Percentiles rank a stretch among this genome's conserved stretches.
Conservation (phyloP, 2,329 filamentous ascomycete species). For the Camillea tinctor region DNA sequence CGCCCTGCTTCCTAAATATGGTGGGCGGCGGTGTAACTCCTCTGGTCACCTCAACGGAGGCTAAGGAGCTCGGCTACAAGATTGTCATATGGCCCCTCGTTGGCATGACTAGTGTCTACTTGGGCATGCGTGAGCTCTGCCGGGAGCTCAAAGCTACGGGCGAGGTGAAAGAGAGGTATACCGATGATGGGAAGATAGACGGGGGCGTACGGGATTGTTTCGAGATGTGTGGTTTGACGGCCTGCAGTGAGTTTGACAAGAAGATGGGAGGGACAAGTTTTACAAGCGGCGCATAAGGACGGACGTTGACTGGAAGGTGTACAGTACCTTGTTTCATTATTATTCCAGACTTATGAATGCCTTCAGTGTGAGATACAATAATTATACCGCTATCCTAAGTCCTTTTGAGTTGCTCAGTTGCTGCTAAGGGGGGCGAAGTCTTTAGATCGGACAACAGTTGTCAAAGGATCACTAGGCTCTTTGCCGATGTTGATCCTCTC, state of each 20-base stretch:
- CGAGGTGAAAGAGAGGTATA: conserved; percentile 28
- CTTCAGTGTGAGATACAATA: no score
- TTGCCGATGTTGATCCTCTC: no score
- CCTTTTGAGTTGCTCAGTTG: no score
- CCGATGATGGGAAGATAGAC: conserved; percentile 23
- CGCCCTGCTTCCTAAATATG: conserved; percentile 34
- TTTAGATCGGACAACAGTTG: no score
- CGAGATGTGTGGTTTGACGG: conserved; percentile 9
- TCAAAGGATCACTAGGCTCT: no score
- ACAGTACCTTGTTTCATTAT: no score
- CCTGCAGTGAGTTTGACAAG: conserved; percentile 7
- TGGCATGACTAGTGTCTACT: conserved; percentile 31
- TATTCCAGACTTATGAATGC: no score
- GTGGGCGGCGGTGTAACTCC: conserved; percentile 34
- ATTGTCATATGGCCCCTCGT: conserved; percentile 35
- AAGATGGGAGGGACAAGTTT: conserved; percentile 12
- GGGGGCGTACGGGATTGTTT: conserved; percentile 18
- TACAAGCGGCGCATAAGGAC: conserved; percentile 1
- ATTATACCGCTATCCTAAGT: no score
- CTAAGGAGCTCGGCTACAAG: conserved; percentile 29
- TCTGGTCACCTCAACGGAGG: conserved; percentile 27
- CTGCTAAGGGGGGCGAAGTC: no score
- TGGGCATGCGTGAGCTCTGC: conserved; percentile 32
- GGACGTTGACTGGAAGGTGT: conserved; percentile 29
- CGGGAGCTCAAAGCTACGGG: conserved; percentile 32